Evolutionary conservation across 176 grass and related monocot species (phyloP).

Genomic region (Thinopyrum elongatum): DNA sequence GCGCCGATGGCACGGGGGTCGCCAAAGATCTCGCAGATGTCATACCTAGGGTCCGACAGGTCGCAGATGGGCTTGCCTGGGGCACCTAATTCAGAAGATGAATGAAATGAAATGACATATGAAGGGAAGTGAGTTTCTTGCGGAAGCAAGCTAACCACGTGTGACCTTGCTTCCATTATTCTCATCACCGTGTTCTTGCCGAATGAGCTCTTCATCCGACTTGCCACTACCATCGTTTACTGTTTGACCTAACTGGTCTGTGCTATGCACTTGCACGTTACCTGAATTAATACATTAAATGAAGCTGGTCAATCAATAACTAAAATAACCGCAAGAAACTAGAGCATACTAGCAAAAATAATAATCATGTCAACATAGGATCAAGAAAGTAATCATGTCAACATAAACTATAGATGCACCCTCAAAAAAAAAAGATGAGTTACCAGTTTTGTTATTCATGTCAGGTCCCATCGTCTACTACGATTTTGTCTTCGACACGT

Average conservation of each 20-base stretch:
- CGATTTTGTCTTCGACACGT: neutral
- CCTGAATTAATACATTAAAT: neutral
- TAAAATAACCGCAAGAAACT: neutral
- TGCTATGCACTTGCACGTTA: neutral
- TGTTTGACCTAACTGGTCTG: neutral
- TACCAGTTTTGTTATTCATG: neutral
- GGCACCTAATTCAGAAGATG: conserved; percentile 2
- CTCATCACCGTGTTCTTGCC: neutral
- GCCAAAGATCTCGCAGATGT: conserved; percentile 50
- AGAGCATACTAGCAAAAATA: neutral
- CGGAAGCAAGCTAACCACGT: neutral
- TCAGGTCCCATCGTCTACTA: neutral
- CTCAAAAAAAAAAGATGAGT: neutral
- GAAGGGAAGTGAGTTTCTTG: neutral
- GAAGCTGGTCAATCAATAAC: neutral
- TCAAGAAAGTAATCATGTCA: too few relatives aligned
- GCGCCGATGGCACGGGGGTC: conserved; percentile 48
- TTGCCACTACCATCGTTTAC: neutral
- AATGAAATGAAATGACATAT: neutral
- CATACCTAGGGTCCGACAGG: conserved; percentile 49
- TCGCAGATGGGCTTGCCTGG: conserved; percentile 57
- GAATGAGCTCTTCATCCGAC: conserved; percentile 29
- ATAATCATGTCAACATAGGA: neutral
- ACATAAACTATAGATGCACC: too few relatives aligned
- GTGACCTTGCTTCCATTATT: neutral